Evolutionary conservation across 768 basidiomycete species (phyloP).

Genomic region (Rhizopogon vulgaris): DNA sequence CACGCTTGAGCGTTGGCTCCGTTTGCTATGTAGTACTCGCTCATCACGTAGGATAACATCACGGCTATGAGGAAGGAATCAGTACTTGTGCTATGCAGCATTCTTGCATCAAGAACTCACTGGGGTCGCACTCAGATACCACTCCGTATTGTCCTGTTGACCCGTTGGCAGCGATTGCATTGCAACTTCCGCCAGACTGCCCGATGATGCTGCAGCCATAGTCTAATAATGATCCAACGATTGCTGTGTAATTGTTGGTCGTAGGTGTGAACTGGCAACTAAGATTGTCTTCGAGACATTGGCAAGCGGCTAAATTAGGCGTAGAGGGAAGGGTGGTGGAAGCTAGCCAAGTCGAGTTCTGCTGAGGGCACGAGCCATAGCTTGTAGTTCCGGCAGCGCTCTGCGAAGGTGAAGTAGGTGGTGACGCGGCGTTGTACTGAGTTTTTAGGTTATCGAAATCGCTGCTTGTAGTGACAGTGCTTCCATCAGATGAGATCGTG

Average conservation of each 20-base stretch:
- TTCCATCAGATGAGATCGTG: slow-evolving; percentile 59
- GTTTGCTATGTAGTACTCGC: slow-evolving; percentile 63
- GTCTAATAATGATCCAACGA: slow-evolving; percentile 58
- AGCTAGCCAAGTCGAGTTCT: slow-evolving; percentile 56
- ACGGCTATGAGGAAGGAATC: slow-evolving; percentile 39
- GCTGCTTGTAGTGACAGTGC: slow-evolving; percentile 56
- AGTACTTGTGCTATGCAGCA: not conserved
- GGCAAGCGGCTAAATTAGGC: slow-evolving; percentile 75
- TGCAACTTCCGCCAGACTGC: slow-evolving; percentile 52
- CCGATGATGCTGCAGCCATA: slow-evolving; percentile 66
- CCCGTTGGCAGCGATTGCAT: slow-evolving; percentile 68
- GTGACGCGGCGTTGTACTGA: slow-evolving; percentile 52
- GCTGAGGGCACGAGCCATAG: slow-evolving; percentile 58
- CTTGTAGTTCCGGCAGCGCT: slow-evolving; percentile 43
- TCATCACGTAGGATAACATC: slow-evolving; percentile 81
- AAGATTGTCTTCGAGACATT: slow-evolving; percentile 62
- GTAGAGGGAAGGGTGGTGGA: slow-evolving; percentile 74
- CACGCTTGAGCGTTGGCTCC: slow-evolving; percentile 58
- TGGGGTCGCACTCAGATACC: slow-evolving; percentile 73
- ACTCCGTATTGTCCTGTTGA: slow-evolving; percentile 69
- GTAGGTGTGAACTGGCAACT: slow-evolving; percentile 69
- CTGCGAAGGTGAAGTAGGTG: slow-evolving; percentile 59
- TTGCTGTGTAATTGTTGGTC: slow-evolving; percentile 51
- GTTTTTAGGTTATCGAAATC: slow-evolving; percentile 65
- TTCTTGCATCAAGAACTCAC: slow-evolving; percentile 33